Evolutionary conservation across 768 basidiomycete species (phyloP).

Genomic region (Termitomyces sp.): DNA sequence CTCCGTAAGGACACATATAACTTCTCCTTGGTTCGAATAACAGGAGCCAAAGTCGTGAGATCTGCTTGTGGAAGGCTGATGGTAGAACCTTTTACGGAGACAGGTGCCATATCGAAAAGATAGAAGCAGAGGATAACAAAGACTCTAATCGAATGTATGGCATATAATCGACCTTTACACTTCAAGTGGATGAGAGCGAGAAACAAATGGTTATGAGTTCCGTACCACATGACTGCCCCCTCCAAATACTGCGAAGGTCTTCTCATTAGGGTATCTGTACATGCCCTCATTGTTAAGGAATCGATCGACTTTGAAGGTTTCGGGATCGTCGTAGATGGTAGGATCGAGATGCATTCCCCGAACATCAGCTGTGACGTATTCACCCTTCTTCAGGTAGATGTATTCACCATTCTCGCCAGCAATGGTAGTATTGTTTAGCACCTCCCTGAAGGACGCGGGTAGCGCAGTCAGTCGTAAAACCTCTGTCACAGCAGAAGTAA

Average conservation of each 20-base stretch:
- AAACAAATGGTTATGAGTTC: too few relatives aligned
- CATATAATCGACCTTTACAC: slow-evolving; percentile 4
- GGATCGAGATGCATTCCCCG: slow-evolving; percentile 8
- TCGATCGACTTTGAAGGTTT: not conserved
- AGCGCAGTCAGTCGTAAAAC: too few relatives aligned
- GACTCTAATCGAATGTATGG: not conserved
- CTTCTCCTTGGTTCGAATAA: slow-evolving; percentile 1
- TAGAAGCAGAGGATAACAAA: slow-evolving; percentile 4
- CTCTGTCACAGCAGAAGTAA: not conserved
- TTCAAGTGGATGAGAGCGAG: not conserved
- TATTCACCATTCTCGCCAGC: not conserved
- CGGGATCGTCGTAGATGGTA: slow-evolving; percentile 5
- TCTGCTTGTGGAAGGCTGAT: slow-evolving; percentile 1
- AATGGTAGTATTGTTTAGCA: too few relatives aligned
- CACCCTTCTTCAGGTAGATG: slow-evolving; percentile 1
- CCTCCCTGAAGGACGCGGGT: too few relatives aligned
- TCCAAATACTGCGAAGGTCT: slow-evolving; percentile 1
- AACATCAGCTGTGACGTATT: slow-evolving; percentile 1
- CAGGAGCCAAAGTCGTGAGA: not conserved
- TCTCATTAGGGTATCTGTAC: slow-evolving; percentile 4
- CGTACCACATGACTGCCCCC: slow-evolving; percentile 3
- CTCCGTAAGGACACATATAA: too few relatives aligned
- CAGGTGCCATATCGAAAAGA: slow-evolving; percentile 1
- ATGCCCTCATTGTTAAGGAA: not conserved
- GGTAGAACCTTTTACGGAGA: slow-evolving; percentile 3